Evolutionary conservation across 495 filamentous ascomycete genomes (phyloP).

Genomic region (Talaromyces nanjingensis): DNA sequence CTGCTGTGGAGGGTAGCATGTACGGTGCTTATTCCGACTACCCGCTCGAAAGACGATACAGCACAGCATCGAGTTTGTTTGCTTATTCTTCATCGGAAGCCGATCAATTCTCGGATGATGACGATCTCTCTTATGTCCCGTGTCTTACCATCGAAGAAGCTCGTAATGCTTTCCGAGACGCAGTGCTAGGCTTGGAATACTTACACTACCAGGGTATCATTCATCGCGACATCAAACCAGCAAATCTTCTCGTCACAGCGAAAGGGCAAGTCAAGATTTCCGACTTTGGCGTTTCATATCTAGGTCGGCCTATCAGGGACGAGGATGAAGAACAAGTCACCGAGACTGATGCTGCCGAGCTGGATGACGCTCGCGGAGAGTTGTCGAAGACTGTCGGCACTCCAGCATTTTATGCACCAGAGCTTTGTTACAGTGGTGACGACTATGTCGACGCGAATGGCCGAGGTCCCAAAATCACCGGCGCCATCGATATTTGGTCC

Average conservation of each 20-base stretch:
- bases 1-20: slow-evolving; percentile 67
- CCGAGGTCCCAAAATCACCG: slow-evolving; percentile 48
- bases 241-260: slow-evolving; percentile 86
- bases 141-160: slow-evolving; percentile 81
- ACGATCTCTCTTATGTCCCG: slow-evolving; percentile 84
- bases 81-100: slow-evolving; percentile 52
- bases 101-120: slow-evolving; percentile 47
- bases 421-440: slow-evolving; percentile 76
- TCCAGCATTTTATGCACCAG: slow-evolving; percentile 94
- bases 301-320: slow-evolving; percentile 75
- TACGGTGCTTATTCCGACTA: slow-evolving; percentile 64
- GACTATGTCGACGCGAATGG: slow-evolving; percentile 42
- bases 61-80: slow-evolving; percentile 40
- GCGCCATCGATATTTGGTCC: slow-evolving; percentile 93
- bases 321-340: slow-evolving; percentile 71
- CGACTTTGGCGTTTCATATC: slow-evolving; percentile 98
- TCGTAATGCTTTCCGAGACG: slow-evolving; percentile 85
- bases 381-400: slow-evolving; percentile 97
- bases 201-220: slow-evolving; percentile 95
- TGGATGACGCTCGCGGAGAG: slow-evolving; percentile 79
- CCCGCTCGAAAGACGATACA: slow-evolving; percentile 39
- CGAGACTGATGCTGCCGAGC: slow-evolving; percentile 74
- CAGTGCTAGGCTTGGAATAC: slow-evolving; percentile 89
- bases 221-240: slow-evolving; percentile 97
- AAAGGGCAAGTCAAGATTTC: slow-evolving; percentile 93